Evolutionary conservation across 2,329 filamentous ascomycete species (phyloP).

Genomic region (Fusarium nisikadoi): DNA sequence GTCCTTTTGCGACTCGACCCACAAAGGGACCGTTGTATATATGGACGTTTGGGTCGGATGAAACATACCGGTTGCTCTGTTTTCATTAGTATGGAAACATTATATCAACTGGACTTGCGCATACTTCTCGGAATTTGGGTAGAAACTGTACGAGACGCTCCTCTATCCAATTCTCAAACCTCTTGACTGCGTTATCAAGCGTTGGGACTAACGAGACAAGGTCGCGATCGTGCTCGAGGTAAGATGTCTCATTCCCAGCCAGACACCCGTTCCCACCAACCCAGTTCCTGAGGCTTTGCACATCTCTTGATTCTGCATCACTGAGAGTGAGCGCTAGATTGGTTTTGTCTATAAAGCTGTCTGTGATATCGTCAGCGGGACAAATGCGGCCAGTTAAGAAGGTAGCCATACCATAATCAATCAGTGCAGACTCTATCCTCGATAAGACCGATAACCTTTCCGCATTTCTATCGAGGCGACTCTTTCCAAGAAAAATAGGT

Average conservation of each 20-base stretch:
- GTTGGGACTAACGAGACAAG: not conserved
- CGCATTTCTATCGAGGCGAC: not conserved
- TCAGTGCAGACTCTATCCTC: not conserved
- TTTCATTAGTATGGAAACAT: not conserved
- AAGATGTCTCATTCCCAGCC: not conserved
- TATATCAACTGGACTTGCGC: too few relatives aligned
- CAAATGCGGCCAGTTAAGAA: rapidly evolving
- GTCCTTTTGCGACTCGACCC: not conserved
- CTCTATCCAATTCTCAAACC: constrained; percentile 8
- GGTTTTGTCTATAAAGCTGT: not conserved
- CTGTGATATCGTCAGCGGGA: not conserved
- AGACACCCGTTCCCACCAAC: not conserved
- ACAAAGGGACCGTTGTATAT: not conserved
- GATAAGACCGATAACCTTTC: not conserved
- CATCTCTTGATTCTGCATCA: not conserved
- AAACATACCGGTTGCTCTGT: not conserved
- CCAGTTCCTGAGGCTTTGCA: not conserved
- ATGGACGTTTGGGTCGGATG: not conserved
- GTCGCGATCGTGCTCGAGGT: not conserved
- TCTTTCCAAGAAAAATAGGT: not conserved
- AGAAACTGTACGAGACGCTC: not conserved
- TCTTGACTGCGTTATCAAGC: not conserved
- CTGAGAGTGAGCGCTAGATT: not conserved
- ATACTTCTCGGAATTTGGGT: not conserved
- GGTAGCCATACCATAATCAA: not conserved